Base-by-base conservation (phyloP, 805 yeast species). In the Cyberlindnera saturnus region DNA sequence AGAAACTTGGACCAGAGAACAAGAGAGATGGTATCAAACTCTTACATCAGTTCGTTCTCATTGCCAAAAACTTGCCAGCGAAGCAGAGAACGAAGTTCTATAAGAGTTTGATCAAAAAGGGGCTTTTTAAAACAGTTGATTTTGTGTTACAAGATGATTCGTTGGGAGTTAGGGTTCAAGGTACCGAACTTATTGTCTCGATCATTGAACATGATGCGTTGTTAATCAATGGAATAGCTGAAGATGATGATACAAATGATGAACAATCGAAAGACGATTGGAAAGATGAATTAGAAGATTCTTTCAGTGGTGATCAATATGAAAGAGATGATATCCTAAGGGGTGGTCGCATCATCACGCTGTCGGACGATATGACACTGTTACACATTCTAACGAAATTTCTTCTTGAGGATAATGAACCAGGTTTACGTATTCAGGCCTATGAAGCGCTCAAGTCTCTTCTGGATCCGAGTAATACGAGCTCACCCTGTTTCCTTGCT, bases 201-300 rank as follows among this genome's bases (percentile, higher is more conserved):
- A 81, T 89, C 5, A 82, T 90, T 20, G 96, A 90, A 46, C 91
- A 86, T 52, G 96, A 89, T 56, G 81, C 86, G 9, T 62, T 79
- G 14, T 61, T 86, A 34, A 78, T 86, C 32, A 66, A 64, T 44
- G 62, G 58, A 7, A 30, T 47, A 7, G 23, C 31, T 16, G 53
- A 6, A 13, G 26, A 37, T 15, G 33, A 32, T 38, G 19, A 31
- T 13, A 41, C 45, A 10, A 15, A 34, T n/a, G 23, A 33, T 20
- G 18, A 5, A 23, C 15, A 26, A 5, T 5, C 15, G 15, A 15
- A 31, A 31, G 33, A 31, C 17, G 37, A 31, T 19, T 36, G 34
- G 8, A 36, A 31, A 16, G 44, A 34, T 33, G 32, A 28, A 30
- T 42, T 19, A 6, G 40, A 50, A 16, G 43, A 39, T n/a, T 16